Percentiles rank a stretch among this genome's conserved stretches.
Evolutionary conservation across 1,284 basidiomycete genomes (phyloP).

Genomic region (Athelia sp.): DNA sequence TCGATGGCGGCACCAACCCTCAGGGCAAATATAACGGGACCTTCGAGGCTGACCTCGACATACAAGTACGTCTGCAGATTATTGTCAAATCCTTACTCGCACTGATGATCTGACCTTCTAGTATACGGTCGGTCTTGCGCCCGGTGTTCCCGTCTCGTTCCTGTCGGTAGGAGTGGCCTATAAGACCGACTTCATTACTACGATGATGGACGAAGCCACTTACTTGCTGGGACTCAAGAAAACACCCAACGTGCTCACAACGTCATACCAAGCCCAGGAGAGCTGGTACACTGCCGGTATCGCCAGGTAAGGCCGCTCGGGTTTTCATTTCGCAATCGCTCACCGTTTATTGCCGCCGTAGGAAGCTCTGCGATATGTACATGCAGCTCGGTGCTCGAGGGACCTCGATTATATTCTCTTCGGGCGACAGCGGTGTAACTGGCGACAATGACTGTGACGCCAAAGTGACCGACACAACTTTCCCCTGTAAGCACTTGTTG

Average conservation of each 20-base stretch:
- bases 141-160: slow-evolving; percentile 18
- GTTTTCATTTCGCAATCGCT: slow-evolving; percentile 17
- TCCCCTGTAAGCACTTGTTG: slow-evolving; percentile 22
- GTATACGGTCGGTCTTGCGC: slow-evolving; percentile 19
- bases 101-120: slow-evolving; percentile 12
- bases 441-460: too few species aligned
- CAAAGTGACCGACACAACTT: slow-evolving; percentile 29
- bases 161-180: slow-evolving; percentile 5
- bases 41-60: slow-evolving; percentile 20
- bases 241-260: slow-evolving; percentile 26
- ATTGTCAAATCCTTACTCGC: slow-evolving; percentile 11
- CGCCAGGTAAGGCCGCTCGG: slow-evolving; percentile 22
- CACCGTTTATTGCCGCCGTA: too few species aligned
- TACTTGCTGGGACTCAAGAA: slow-evolving; percentile 23
- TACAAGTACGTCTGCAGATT: slow-evolving; percentile 14
- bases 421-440: too few species aligned
- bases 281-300: slow-evolving; percentile 16
- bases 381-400: too few species aligned
- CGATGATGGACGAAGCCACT: slow-evolving; percentile 18
- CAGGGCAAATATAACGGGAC: slow-evolving; percentile 28
- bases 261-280: slow-evolving; percentile 22
- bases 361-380: too few species aligned
- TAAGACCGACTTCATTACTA: background rate
- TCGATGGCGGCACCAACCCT: slow-evolving; percentile 23
- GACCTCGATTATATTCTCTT: too few species aligned